These are phyloP conservation scores for Corymbia maculata DNA, from an alignment of 345 rosid species.

Conservation along the genomic window DNA sequence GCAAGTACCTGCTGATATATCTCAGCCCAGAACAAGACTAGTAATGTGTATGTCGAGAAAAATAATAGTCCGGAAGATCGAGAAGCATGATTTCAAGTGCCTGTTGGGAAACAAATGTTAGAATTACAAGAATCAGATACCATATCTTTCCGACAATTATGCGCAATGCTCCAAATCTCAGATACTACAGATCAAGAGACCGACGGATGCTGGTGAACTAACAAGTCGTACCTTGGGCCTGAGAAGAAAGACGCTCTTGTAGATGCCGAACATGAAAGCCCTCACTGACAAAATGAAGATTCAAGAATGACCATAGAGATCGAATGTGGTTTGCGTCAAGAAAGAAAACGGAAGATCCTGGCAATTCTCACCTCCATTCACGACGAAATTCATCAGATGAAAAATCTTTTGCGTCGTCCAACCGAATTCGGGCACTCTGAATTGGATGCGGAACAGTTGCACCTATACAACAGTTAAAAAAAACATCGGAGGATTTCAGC, in stretches of 20 bases:
- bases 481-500: neutral
- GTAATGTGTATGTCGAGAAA: slow-evolving; percentile 69
- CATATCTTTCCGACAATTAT: neutral
- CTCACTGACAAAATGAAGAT: slow-evolving; percentile 28
- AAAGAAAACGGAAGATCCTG: neutral
- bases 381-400: slow-evolving; percentile 86
- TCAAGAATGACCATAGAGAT: neutral
- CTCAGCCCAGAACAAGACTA: slow-evolving; percentile 84
- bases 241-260: slow-evolving; percentile 33
- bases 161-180: neutral
- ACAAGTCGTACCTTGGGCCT: slow-evolving; percentile 26
- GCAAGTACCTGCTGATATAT: slow-evolving; percentile 59
- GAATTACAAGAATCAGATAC: neutral
- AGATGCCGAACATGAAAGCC: slow-evolving; percentile 34
- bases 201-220: neutral
- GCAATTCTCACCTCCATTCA: slow-evolving; percentile 60
- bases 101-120: slow-evolving; percentile 1
- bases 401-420: slow-evolving; percentile 98
- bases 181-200: neutral
- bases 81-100: slow-evolving; percentile 36
- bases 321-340: neutral
- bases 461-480: slow-evolving; percentile 17
- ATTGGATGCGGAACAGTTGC: slow-evolving; percentile 67
- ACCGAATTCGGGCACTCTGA: slow-evolving; percentile 89
- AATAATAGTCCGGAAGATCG: slow-evolving; percentile 67